Conservation (phyloP, 2,329 filamentous ascomycete species). For the Magnaporthiopsis rhizophila region DNA sequence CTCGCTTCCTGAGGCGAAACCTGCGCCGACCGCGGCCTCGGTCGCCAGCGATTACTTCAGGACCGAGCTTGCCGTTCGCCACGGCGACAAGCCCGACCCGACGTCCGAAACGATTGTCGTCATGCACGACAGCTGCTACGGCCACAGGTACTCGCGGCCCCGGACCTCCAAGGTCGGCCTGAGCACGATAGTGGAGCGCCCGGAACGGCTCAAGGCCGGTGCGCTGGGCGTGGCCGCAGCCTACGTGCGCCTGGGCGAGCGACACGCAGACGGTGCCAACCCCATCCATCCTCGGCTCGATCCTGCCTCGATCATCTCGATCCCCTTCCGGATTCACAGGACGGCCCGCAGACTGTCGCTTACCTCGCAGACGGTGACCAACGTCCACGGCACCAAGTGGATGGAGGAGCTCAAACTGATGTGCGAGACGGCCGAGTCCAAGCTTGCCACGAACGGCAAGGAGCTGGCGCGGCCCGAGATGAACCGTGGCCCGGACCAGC, state of each 20-base stretch:
- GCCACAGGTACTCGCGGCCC: conserved; percentile 81
- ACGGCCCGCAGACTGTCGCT: conserved; percentile 66
- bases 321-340: conserved; percentile 80
- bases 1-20: conserved; percentile 21
- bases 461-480: conserved; percentile 67
- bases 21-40: conserved; percentile 15
- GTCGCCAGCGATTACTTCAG: conserved; percentile 52
- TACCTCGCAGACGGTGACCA: conserved; percentile 69
- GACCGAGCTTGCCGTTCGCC: conserved; percentile 58
- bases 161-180: conserved; percentile 65
- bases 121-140: conserved; percentile 89
- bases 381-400: conserved; percentile 86
- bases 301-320: conserved; percentile 43
- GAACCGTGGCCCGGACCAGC: conserved; percentile 37
- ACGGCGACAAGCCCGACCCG: conserved; percentile 19
- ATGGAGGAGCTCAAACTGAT: conserved; percentile 85
- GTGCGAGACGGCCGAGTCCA: conserved; percentile 73
- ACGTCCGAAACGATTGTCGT: conserved; percentile 67
- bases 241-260: conserved; percentile 81
- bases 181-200: conserved; percentile 81
- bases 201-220: conserved; percentile 80
- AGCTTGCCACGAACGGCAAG: conserved; percentile 67
- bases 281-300: conserved; percentile 58
- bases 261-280: conserved; percentile 63
- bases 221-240: conserved; percentile 76